Evolutionary conservation across 805 yeast species (phyloP), one percentile per base, ranked within the genome.

Genomic region (Lachancea lanzarotensis): DNA sequence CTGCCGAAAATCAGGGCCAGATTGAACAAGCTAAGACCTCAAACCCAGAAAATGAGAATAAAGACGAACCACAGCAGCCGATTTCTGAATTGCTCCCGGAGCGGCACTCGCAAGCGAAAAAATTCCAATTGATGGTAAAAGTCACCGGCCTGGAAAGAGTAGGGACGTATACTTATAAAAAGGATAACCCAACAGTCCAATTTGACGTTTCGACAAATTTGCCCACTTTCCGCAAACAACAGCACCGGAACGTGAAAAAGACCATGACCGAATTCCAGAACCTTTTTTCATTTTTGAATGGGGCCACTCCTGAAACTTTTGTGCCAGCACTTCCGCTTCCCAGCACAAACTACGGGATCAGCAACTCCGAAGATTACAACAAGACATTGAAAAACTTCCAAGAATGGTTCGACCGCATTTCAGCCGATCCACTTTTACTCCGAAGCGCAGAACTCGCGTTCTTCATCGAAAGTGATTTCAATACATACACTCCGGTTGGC

Each of bases 221-320:
- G 29, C 90, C 95, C 13, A 77, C 81, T 33, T 93, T 79, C 62
- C 72, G 96, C 47, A 87, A 84, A 51, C 66, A 76, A 7, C 62
- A 64, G 8, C 89, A 84, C 63, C 78, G 80, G 44, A 90, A 82
- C 45, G 69, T 91, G 13, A 79, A 95, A 52, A 76, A 97, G 47
- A 82, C 96, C 0, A 84, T 79, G 59, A 74, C 75, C 47, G 98
- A 93, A 62, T 72, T 89, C 52, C 77, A 76, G 27, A 77, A 80
- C 48, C 78, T 93, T 56, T 86, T 85, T 65, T 79, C 79, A 52
- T 91, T 84, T 59, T 68, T 93, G 50, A 79, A 81, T 45, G 80
- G 81, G 17, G 85, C 95, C 32, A 84, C 89, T 56, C 82, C 91
- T 27, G 98, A 93, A 62, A 90, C 93, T 45, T 89, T 91, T 66